Conservation (phyloP, 257 asterid genomes). For the Cordia subcordata region DNA sequence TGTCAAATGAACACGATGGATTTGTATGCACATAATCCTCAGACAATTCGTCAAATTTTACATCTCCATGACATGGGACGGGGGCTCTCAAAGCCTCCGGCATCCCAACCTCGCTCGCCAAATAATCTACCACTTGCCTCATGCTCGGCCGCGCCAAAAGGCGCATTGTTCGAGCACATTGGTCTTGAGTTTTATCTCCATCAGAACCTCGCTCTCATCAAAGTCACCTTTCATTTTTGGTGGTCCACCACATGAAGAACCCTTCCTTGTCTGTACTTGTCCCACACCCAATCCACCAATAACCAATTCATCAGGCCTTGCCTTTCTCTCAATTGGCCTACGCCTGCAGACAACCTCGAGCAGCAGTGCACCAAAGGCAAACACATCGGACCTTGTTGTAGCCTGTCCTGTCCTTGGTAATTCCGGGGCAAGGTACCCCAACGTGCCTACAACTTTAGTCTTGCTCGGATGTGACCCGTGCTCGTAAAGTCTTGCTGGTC, state of each 20-base stretch:
- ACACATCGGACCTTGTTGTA: constrained; percentile 50
- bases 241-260: constrained; percentile 44
- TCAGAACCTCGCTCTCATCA: constrained; percentile 32
- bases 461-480: constrained; percentile 60
- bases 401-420: constrained; percentile 49
- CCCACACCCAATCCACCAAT: constrained; percentile 51
- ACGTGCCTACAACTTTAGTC: constrained; percentile 59
- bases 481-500: constrained; percentile 51
- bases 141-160: constrained; percentile 44
- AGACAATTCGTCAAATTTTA: constrained; percentile 1
- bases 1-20: constrained; percentile 1
- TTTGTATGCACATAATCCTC: constrained; percentile 7
- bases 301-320: constrained; percentile 20
- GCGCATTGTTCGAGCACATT: constrained; percentile 44
- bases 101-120: constrained; percentile 35
- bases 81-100: constrained; percentile 29
- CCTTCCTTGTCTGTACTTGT: constrained; percentile 36
- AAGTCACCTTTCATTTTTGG: constrained; percentile 31
- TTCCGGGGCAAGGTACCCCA: constrained; percentile 71
- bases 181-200: constrained; percentile 55
- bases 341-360: constrained; percentile 67
- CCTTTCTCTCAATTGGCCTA: constrained; percentile 49
- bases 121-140: constrained; percentile 37
- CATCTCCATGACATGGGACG: not conserved
- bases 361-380: constrained; percentile 51